Conservation (phyloP, 2,329 filamentous ascomycete species). For the Ophiostoma sp. region DNA sequence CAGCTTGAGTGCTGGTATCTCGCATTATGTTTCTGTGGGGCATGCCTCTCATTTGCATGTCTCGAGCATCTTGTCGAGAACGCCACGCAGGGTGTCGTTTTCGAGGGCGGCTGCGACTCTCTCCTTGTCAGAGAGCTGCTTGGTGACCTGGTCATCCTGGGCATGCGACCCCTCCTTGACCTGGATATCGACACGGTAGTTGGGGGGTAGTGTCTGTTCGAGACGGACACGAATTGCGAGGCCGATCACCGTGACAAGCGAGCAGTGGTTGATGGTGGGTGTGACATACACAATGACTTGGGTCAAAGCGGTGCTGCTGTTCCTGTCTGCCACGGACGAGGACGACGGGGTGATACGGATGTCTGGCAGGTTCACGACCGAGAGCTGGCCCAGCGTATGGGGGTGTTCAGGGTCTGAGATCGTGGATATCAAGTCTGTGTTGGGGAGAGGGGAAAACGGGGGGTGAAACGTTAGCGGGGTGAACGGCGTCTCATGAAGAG, state of each 20-base stretch:
- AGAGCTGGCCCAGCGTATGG: constrained; percentile 83
- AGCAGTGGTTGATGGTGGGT: constrained; percentile 95
- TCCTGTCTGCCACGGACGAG: constrained; percentile 29
- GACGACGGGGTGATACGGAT: constrained; percentile 70
- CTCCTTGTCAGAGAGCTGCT: constrained; percentile 95
- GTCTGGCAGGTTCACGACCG: constrained; percentile 92
- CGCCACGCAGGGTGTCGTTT: constrained; percentile 82
- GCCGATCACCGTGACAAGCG: constrained; percentile 90
- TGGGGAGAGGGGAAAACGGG: not conserved
- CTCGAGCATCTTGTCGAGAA: constrained; percentile 89
- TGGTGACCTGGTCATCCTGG: constrained; percentile 92
- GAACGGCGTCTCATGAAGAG: constrained; percentile 18
- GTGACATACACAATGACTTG: constrained; percentile 84
- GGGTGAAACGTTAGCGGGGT: constrained; percentile 34
- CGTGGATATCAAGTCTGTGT: constrained; percentile 78
- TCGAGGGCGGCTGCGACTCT: constrained; percentile 89
- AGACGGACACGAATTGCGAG: constrained; percentile 86
- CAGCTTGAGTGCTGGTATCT: not conserved
- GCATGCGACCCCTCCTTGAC: constrained; percentile 96
- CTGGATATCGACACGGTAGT: constrained; percentile 84
- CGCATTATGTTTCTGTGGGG: too few relatives aligned
- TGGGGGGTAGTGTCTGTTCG: constrained; percentile 83
- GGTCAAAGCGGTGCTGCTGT: constrained; percentile 52
- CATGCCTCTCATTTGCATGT: constrained; percentile 57
- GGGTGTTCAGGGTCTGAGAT: constrained; percentile 97